Base-by-base conservation (phyloP, 108 stramenopile genomes). In the Parietichytrium sp. region DNA sequence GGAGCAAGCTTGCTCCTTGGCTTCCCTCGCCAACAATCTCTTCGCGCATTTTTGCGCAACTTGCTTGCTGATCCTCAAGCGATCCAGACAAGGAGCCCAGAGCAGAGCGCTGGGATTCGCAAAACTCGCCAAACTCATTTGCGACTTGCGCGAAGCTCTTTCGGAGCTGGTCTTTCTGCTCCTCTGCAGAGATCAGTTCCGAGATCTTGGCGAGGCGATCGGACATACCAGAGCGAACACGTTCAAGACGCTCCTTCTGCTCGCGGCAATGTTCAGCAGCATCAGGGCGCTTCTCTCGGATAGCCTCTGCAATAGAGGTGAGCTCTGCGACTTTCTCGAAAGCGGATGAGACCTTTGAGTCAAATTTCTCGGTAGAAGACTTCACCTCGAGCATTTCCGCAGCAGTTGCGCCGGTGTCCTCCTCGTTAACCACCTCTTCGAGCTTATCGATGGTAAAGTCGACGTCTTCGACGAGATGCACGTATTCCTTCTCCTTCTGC, bases 351-450 rank as follows among this genome's bases (percentile, higher is more conserved):
- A 81, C 18, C 4, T 7, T 81, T n/a, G 29, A 31, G 25, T 53
- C 31, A 4, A 81, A 33, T 16, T 27, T 47, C 7, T 25, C 53
- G 4, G 54, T 15, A 0, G 31, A 42, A 23, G 25, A 20, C 54
- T 81, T 23, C 12, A 81, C 33, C 80, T 54, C 80, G 18, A 20
- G 25, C 80, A 81, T 54, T 36, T 81, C 80, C 33, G 29, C 80
- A 13, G 30, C 45, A 38, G 30, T 81, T 20, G 53, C 53, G 31
- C 80, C 80, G 13, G 53, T 53, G 18, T 54, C 33, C 10, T 53
- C 53, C 54, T 81, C 80, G 16, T 18, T 36, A 7, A 54, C 18
- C n/a, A 20, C 16, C 78, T 79, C 48, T 0, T 79, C 78, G 10
- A 79, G 78, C 49, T 79, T 20, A 29, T 79, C 78, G 13, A 79